A percentile compares a stretch with the other conserved stretches of the same genome.
Evolutionary conservation across 306 rosid species (phyloP).

Genomic region (Dicorynia guianensis): DNA sequence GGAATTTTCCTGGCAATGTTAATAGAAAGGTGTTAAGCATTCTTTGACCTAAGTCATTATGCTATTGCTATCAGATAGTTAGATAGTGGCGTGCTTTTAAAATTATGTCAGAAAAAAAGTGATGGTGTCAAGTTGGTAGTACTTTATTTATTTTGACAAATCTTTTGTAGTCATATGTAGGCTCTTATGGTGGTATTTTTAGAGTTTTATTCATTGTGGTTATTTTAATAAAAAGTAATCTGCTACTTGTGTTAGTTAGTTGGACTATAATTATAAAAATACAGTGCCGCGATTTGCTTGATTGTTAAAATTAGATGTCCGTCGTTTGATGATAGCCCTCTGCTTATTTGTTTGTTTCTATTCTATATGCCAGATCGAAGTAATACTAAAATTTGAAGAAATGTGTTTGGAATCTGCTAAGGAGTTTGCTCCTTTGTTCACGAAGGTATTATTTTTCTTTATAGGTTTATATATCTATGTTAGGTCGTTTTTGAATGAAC

Average conservation of each 20-base stretch:
- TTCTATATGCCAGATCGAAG: conserved; percentile 74
- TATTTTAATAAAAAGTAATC: not conserved
- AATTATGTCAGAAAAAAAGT: not conserved
- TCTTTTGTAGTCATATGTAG: not conserved
- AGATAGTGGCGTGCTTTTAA: not conserved
- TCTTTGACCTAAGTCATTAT: conserved; percentile 19
- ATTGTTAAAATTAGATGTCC: conserved; percentile 20
- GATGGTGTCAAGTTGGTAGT: conserved; percentile 1
- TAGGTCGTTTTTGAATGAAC: conserved; percentile 16
- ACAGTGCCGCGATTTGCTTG: not conserved
- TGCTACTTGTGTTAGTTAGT: conserved; percentile 2
- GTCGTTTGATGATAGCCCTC: conserved; percentile 13
- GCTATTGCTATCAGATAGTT: conserved; percentile 24
- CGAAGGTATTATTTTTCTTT: conserved; percentile 56
- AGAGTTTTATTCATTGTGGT: not conserved
- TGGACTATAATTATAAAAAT: not conserved
- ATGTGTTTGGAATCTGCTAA: conserved; percentile 88
- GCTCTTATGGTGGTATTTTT: not conserved
- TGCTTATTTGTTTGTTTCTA: conserved; percentile 25
- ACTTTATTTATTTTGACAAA: not conserved
- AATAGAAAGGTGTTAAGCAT: not conserved
- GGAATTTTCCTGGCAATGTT: conserved; percentile 26
- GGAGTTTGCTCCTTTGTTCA: conserved; percentile 75
- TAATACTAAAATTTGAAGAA: conserved; percentile 90
- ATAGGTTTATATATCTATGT: not conserved